These are phyloP conservation scores for Brettanomyces sp. DNA, from an alignment of 805 yeast species.

Conservation along the genomic window DNA sequence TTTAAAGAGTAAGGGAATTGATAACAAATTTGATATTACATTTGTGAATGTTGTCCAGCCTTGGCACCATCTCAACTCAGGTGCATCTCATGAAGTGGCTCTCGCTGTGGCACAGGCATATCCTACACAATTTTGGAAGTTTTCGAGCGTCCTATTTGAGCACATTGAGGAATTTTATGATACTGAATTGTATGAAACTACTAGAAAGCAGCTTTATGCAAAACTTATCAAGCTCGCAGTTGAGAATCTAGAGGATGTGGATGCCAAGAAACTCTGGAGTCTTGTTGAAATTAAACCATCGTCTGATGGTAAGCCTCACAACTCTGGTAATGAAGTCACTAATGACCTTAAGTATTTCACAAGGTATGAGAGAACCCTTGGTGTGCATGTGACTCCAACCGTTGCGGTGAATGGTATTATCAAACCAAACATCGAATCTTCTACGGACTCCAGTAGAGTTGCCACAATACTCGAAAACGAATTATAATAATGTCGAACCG, in stretches of 20 bases:
- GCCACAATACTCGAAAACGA: constrained; percentile 28
- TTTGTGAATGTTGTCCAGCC: constrained; percentile 78
- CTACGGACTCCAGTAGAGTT: constrained; percentile 41
- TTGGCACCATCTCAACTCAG: constrained; percentile 72
- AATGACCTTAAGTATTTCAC: constrained; percentile 67
- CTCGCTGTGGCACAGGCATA: constrained; percentile 55
- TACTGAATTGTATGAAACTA: constrained; percentile 40
- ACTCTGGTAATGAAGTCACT: constrained; percentile 50
- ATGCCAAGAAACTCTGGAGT: constrained; percentile 18
- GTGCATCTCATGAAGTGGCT: constrained; percentile 59
- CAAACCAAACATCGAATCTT: constrained; percentile 49
- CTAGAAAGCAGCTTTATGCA: constrained; percentile 47
- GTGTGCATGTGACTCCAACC: constrained; percentile 82
- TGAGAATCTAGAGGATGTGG: constrained; percentile 27
- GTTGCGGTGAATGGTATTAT: constrained; percentile 62
- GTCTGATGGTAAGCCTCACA: constrained; percentile 27
- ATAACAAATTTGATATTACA: constrained; percentile 47
- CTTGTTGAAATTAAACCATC: constrained; percentile 26
- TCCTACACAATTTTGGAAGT: constrained; percentile 48
- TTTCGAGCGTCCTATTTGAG: constrained; percentile 46
- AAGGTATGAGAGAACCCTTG: constrained; percentile 62
- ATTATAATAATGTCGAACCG: constrained; percentile 4
- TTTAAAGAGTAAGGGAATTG: constrained; percentile 31
- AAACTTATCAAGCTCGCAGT: constrained; percentile 42
- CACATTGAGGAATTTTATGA: constrained; percentile 53